Evolutionary conservation across 225 moss, liverwort and hornwort genomes (phyloP), one percentile per base, ranked within the genome.

Genomic region (Bryoerythrophyllum caledonicum): DNA sequence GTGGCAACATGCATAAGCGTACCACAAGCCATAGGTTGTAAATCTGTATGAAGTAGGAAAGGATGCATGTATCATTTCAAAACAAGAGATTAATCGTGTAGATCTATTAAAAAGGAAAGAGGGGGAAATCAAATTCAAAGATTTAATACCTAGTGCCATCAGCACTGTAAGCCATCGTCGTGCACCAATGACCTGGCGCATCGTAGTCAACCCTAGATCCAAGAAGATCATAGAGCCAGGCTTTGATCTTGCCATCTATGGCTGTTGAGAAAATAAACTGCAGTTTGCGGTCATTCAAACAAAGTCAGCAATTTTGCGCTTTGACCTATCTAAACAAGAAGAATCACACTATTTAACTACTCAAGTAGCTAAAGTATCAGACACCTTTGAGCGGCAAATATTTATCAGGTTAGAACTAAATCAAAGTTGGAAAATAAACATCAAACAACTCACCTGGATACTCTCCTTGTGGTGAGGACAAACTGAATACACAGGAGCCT

Each of bases 201-300:
- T 99, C 97, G 38, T 99, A 99, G 78, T 99, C 95, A 68, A 99
- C 97, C 77, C 97, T 89, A 40, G 97, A 95, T 79, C 97, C 97
- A 71, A 95, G 83, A 63, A 79, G 89, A 57, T 99, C 97, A 77
- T 99, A 99, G 23, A 99, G 86, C 97, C 97, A 99, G 64, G 97
- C 97, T 84, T 99, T 99, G 49, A 99, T 99, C 81, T 99, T 94
- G 58, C 97, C 97, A 82, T 99, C 97, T 63, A 99, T 99, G 35
- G 97, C 97, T 68, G 97, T 99, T 26, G 97, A 99, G 72, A 99
- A 99, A n/a, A 99, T 99, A 69, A 99, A 99, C 97, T 99, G 97
- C 80, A 66, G 64, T 14, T 58, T 53, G 6, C 56, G 26, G 2
- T 28, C 72, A 71, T 49, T 25, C 13, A 69, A 61, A 43, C n/a